A percentile compares a stretch with the other conserved stretches of the same genome.
Conservation (phyloP, 345 rosid genomes). For the Gossypium australe region DNA sequence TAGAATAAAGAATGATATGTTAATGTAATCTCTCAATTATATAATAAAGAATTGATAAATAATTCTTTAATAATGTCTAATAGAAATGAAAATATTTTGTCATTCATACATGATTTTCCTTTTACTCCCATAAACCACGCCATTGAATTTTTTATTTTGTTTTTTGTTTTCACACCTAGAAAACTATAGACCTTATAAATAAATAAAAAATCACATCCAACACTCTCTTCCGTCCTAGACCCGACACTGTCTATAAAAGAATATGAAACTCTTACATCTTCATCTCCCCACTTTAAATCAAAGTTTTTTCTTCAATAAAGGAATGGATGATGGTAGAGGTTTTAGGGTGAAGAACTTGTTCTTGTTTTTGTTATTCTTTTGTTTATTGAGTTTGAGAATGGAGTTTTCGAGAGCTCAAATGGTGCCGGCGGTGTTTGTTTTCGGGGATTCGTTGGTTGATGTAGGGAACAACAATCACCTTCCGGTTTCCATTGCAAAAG, state of each 20-base stretch:
- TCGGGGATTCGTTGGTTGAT: constrained; percentile 58
- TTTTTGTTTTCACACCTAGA: too few relatives aligned
- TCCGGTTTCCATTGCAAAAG: constrained; percentile 30
- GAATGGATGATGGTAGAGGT: not conserved
- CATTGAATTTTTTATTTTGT: too few relatives aligned
- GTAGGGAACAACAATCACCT: constrained; percentile 52
- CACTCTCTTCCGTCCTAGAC: not conserved
- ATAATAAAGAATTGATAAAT: too few relatives aligned
- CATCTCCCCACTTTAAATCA: not conserved
- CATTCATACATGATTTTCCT: too few relatives aligned
- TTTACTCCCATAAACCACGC: too few relatives aligned
- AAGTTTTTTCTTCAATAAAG: not conserved
- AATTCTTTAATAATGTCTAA: too few relatives aligned
- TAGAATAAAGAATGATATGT: too few relatives aligned
- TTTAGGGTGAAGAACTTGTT: not conserved
- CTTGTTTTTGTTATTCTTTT: not conserved
- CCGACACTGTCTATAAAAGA: not conserved
- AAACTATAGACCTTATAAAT: too few relatives aligned
- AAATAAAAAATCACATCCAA: too few relatives aligned
- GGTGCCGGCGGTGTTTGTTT: constrained; percentile 41
- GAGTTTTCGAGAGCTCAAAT: constrained; percentile 13
- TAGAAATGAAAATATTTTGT: too few relatives aligned
- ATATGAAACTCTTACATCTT: not conserved
- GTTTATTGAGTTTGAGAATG: not conserved
- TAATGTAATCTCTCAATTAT: too few relatives aligned